Evolutionary conservation across 2,329 filamentous ascomycete genomes (phyloP).

Genomic region (Fusarium guadeloupense): DNA sequence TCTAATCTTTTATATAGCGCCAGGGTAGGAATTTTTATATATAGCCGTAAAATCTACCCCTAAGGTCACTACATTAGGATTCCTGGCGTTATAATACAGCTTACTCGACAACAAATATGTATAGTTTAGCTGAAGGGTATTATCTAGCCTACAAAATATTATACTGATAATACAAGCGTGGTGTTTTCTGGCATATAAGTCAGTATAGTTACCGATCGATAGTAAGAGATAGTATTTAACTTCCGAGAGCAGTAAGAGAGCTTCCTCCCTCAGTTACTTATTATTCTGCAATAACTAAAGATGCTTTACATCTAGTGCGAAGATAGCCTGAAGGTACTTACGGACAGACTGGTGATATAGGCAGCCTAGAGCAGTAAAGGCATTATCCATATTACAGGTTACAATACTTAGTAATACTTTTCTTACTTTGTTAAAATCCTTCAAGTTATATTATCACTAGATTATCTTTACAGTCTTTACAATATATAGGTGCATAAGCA

Average conservation of each 20-base stretch:
- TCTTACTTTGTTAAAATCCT: no score
- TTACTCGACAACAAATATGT: slow-evolving; percentile 83
- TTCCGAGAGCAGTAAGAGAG: slow-evolving; percentile 49
- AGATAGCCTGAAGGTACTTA: slow-evolving; percentile 70
- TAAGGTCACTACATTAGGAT: slow-evolving; percentile 78
- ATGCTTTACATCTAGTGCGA: slow-evolving; percentile 62
- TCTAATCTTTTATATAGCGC: slow-evolving; percentile 72
- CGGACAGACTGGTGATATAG: slow-evolving; percentile 75
- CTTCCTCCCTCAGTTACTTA: slow-evolving; percentile 42
- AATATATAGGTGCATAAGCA: background rate
- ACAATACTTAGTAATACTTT: no score
- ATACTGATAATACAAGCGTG: slow-evolving; percentile 77
- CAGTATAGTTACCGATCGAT: slow-evolving; percentile 83
- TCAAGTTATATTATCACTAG: no score
- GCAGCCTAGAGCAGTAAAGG: slow-evolving; percentile 65
- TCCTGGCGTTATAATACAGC: slow-evolving; percentile 83
- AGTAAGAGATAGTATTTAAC: slow-evolving; percentile 76
- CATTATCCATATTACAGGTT: no score
- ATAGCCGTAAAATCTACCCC: slow-evolving; percentile 70
- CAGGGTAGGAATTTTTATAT: slow-evolving; percentile 61
- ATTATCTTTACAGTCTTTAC: no score
- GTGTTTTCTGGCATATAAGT: slow-evolving; percentile 83
- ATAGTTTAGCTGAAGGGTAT: slow-evolving; percentile 84
- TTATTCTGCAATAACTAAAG: slow-evolving; percentile 50
- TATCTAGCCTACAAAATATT: slow-evolving; percentile 76